Evolutionary conservation across 805 yeast species (phyloP), one percentile per base, ranked within the genome.

Genomic region (Millerozyma acaciae): DNA sequence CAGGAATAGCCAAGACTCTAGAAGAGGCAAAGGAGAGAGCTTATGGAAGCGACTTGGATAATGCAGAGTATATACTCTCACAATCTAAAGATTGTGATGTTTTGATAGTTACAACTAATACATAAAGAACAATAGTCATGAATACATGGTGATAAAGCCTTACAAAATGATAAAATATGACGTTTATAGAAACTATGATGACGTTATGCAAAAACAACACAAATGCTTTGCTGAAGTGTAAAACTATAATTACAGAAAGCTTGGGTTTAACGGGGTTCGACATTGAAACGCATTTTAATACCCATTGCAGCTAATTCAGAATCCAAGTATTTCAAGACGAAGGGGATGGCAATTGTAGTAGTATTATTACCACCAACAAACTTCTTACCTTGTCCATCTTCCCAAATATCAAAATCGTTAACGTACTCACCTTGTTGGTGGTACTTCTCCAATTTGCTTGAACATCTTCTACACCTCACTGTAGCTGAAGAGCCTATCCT

Each of bases 271-370:
- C 40, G 42, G 22, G 88, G 96, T 34, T 73, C 80, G 33, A 89
- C 95, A 50, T 85, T 85, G 66, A 86, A 90, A 44, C 82, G 79
- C 82, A 93, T 73, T 62, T 84, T 80, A 47, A 93, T 88, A 65
- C 97, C 97, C 98, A 93, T 93, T 10, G 98, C 97, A 12, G 95
- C 78, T 47, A 93, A 73, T 62, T 93, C 98, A 21, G 95, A 85
- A 53, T 93, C 97, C 56, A 93, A 71, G 57, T 90, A 93, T 57
- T 89, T 84, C 73, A 93, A 75, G 21, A 93, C 98, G 57, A 89
- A 93, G 37, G 98, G 98, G 57, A 93, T 83, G 28, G 96, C 96
- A 44, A 93, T 93, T 1, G 95, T 84, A 3, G 97, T 83, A n/a
- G 96, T 87, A 40, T 93, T 75, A 39, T 76, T 80, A 53, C 98